A percentile compares a stretch with the other conserved stretches of the same genome.
phyloP scores from a whole-genome alignment of 2,329 filamentous ascomycete species.

The Aspergillus calidoustus region DNA sequence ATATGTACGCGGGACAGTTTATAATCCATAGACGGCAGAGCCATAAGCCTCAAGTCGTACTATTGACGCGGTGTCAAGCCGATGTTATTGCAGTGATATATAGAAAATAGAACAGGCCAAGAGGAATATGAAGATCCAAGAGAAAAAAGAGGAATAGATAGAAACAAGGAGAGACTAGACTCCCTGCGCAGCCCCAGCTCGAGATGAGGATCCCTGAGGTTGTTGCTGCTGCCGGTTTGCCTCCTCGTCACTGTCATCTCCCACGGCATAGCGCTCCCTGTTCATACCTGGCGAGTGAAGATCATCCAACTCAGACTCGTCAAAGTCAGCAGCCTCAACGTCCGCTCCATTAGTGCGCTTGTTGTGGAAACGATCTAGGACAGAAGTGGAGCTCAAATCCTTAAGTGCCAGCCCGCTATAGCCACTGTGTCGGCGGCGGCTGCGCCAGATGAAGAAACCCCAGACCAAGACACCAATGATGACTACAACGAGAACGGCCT shows the following conservation, averaged over 20 bases:
- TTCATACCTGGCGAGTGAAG: slow-evolving; percentile 46
- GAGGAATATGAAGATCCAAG: slow-evolving; percentile 9
- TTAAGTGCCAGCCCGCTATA: slow-evolving; percentile 50
- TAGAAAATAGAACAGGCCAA: slow-evolving; percentile 4
- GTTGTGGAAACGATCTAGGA: slow-evolving; percentile 54
- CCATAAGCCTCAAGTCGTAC: slow-evolving; percentile 6
- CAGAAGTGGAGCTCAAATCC: slow-evolving; percentile 46
- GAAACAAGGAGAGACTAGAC: slow-evolving; percentile 12
- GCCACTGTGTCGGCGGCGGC: slow-evolving; percentile 54
- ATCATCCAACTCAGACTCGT: slow-evolving; percentile 65
- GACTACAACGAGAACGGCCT: slow-evolving; percentile 82
- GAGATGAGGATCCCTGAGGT: slow-evolving; percentile 16
- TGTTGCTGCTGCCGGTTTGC: slow-evolving; percentile 18
- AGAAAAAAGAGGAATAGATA: slow-evolving; percentile 13
- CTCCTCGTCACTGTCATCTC: slow-evolving; percentile 50
- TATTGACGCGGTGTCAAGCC: neutral
- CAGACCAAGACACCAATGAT: slow-evolving; percentile 72
- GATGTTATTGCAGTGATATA: slow-evolving; percentile 1
- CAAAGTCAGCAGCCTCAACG: slow-evolving; percentile 66
- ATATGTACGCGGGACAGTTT: too few species aligned
- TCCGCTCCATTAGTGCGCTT: slow-evolving; percentile 51
- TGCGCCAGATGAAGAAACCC: slow-evolving; percentile 71
- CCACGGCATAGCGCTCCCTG: slow-evolving; percentile 53
- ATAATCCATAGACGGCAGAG: neutral
- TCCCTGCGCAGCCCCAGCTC: slow-evolving; percentile 13